phyloP scores from a whole-genome alignment of 1,139 yeast genomes.

The Ogataea hybrid region DNA sequence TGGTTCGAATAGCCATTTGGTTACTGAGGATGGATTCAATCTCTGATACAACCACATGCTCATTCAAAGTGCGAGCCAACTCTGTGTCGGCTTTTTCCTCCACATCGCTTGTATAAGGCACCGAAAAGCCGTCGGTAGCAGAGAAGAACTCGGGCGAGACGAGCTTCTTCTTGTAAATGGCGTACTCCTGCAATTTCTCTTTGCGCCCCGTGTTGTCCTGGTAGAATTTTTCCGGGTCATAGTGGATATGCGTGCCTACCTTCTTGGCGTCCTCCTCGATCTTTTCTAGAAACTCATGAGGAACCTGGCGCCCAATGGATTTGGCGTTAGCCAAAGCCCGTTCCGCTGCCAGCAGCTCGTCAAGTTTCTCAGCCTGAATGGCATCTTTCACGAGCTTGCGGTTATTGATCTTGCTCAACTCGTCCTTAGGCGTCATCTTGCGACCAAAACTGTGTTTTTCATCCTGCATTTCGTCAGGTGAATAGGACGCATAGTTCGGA shows the following conservation, averaged over 20 bases:
- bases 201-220: constrained; percentile 49
- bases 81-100: constrained; percentile 69
- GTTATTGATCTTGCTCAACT: constrained; percentile 22
- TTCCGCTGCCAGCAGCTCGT: constrained; percentile 58
- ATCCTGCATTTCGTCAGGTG: constrained; percentile 31
- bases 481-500: constrained; percentile 50
- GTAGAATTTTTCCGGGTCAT: constrained; percentile 47
- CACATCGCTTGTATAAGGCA: constrained; percentile 68
- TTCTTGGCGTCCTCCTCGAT: constrained; percentile 36
- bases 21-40: constrained; percentile 56
- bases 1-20: constrained; percentile 62
- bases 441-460: constrained; percentile 10
- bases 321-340: constrained; percentile 61
- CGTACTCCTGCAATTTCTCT: constrained; percentile 51
- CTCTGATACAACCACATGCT: constrained; percentile 58
- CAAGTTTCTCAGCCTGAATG: constrained; percentile 49
- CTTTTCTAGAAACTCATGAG: constrained; percentile 41
- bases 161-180: constrained; percentile 41
- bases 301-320: constrained; percentile 47
- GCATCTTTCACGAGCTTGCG: constrained; percentile 42
- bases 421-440: constrained; percentile 20
- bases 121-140: constrained; percentile 26
- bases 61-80: constrained; percentile 59
- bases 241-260: constrained; percentile 36
- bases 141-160: constrained; percentile 41